A percentile compares a stretch with the other conserved stretches of the same genome.
phyloP scores from a whole-genome alignment of 768 basidiomycete genomes.

The Mycena metata region DNA sequence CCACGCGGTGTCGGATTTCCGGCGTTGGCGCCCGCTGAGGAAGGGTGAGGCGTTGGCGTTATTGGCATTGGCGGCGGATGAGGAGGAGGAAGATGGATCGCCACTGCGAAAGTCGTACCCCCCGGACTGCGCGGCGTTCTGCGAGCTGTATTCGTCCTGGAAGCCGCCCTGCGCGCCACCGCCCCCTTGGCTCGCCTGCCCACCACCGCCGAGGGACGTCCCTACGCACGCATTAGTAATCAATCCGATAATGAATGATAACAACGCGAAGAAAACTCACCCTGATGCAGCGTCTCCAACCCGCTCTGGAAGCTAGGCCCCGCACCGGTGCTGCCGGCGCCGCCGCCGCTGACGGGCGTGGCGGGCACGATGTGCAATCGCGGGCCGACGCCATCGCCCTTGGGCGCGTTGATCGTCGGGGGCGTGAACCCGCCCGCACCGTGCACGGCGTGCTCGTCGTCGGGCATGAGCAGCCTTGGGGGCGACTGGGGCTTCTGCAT shows the following conservation, averaged over 20 bases:
- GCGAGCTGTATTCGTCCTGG: conserved; percentile 31
- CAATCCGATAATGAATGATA: too few relatives aligned
- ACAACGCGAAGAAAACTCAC: conserved; percentile 51
- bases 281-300: conserved; percentile 65
- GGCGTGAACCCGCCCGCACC: conserved; percentile 34
- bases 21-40: conserved; percentile 53
- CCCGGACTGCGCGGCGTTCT: too few relatives aligned
- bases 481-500: conserved; percentile 75
- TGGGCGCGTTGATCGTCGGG: conserved; percentile 61
- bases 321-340: conserved; percentile 49
- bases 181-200: conserved; percentile 2
- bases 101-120: conserved; percentile 22
- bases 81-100: neutral
- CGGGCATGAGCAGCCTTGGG: conserved; percentile 68
- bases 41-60: conserved; percentile 36
- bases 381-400: conserved; percentile 71
- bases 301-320: conserved; percentile 65
- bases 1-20: conserved; percentile 71
- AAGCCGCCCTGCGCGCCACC: conserved; percentile 21
- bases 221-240: neutral
- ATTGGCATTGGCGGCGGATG: neutral
- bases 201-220: neutral
- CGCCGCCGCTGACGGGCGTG: conserved; percentile 80
- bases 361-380: conserved; percentile 86
- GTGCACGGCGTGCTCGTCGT: conserved; percentile 39